Conservation (phyloP, 495 filamentous ascomycete species). For the Chaetomium fimeti region DNA sequence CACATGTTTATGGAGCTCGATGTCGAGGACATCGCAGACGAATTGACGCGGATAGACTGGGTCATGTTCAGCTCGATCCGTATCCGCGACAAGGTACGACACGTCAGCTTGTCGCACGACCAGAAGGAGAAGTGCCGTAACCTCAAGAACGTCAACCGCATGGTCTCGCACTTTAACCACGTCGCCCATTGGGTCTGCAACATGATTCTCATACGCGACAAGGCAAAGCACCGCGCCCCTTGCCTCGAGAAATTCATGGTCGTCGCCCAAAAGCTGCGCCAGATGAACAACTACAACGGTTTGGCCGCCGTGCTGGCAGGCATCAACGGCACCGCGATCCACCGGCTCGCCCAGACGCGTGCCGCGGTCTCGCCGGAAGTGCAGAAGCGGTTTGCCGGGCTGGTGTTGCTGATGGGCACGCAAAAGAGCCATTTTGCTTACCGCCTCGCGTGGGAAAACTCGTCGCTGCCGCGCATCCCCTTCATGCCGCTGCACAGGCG, state of each 20-base stretch:
- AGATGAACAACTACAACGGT: constrained; percentile 95
- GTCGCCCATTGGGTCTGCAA: constrained; percentile 87
- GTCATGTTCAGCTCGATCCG: constrained; percentile 94
- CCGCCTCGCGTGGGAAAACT: constrained; percentile 94
- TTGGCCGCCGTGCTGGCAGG: constrained; percentile 90
- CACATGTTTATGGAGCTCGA: constrained; percentile 76
- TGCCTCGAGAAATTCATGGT: constrained; percentile 94
- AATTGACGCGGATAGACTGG: constrained; percentile 96
- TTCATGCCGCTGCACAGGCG: constrained; percentile 89
- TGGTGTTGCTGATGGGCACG: constrained; percentile 89
- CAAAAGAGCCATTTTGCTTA: constrained; percentile 91
- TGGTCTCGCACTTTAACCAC: constrained; percentile 96
- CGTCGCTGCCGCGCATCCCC: constrained; percentile 81
- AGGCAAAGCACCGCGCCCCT: constrained; percentile 88
- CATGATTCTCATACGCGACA: constrained; percentile 88
- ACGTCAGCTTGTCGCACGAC: constrained; percentile 72
- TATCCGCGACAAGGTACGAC: constrained; percentile 88
- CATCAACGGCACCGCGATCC: constrained; percentile 82
- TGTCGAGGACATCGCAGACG: constrained; percentile 80
- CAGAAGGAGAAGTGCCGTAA: constrained; percentile 74
- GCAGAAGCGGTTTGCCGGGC: constrained; percentile 79
- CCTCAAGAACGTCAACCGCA: constrained; percentile 82
- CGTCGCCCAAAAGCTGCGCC: constrained; percentile 77
- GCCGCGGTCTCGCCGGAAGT: constrained; percentile 67
- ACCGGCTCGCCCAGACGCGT: constrained; percentile 79